Conservation (phyloP, 768 basidiomycete genomes). For the Tricholoma terreum region DNA sequence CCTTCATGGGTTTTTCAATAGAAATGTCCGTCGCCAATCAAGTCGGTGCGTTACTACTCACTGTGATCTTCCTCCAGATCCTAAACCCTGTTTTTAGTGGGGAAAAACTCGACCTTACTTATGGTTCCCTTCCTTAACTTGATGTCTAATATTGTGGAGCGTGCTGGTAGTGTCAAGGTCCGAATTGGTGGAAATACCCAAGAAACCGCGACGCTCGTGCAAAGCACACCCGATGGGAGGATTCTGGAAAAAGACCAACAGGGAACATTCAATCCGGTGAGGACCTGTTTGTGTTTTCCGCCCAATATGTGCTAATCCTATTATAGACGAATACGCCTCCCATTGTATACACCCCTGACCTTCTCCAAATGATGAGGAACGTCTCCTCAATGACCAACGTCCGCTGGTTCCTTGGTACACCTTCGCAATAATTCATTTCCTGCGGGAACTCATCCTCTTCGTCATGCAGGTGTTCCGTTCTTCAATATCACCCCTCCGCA, state of each 20-base stretch:
- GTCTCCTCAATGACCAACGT: slow-evolving; percentile 61
- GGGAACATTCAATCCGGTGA: slow-evolving; percentile 18
- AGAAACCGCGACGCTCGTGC: slow-evolving; percentile 55
- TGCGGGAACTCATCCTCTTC: not conserved
- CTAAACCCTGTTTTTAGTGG: slow-evolving; percentile 4
- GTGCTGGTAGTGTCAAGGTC: slow-evolving; percentile 59
- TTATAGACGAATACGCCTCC: slow-evolving; percentile 65
- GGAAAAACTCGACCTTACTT: slow-evolving; percentile 12
- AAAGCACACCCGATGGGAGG: slow-evolving; percentile 42
- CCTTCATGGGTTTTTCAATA: slow-evolving; percentile 55
- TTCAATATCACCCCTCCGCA: slow-evolving; percentile 58
- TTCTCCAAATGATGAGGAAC: slow-evolving; percentile 65
- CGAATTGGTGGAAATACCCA: slow-evolving; percentile 84
- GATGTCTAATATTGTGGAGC: slow-evolving; percentile 65
- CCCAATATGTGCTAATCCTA: not conserved
- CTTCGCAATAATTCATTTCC: not conserved
- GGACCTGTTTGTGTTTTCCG: not conserved
- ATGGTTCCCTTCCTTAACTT: slow-evolving; percentile 70
- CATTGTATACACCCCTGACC: slow-evolving; percentile 59
- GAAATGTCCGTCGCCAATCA: slow-evolving; percentile 63
- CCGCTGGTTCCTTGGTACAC: slow-evolving; percentile 61
- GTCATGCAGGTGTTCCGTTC: slow-evolving; percentile 49
- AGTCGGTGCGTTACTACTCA: slow-evolving; percentile 40
- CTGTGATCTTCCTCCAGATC: not conserved
- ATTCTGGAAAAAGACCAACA: slow-evolving; percentile 21